phyloP scores from a whole-genome alignment of 2,329 filamentous ascomycete genomes.

The Westerdykella aurantiaca region DNA sequence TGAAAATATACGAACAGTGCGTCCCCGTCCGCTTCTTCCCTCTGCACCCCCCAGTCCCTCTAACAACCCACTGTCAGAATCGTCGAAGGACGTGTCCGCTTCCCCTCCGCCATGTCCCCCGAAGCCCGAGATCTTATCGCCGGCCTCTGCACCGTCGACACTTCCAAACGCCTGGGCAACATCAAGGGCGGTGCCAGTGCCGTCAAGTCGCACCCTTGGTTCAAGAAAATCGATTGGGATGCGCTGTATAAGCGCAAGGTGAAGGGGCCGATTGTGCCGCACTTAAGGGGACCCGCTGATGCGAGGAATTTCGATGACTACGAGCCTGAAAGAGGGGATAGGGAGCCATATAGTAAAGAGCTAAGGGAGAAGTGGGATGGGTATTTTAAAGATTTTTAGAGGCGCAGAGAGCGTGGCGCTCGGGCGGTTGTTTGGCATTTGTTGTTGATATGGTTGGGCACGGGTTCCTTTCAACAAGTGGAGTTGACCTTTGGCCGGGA shows the following conservation, averaged over 20 bases:
- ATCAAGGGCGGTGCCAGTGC: slow-evolving; percentile 65
- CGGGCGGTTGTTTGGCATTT: background rate
- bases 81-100: slow-evolving; percentile 69
- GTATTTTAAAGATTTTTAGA: slow-evolving; percentile 65
- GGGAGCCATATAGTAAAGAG: slow-evolving; percentile 63
- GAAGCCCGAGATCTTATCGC: slow-evolving; percentile 70
- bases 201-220: slow-evolving; percentile 74
- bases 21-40: slow-evolving; percentile 16
- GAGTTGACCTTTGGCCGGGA: no score
- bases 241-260: slow-evolving; percentile 59
- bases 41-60: background rate
- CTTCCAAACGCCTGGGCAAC: slow-evolving; percentile 71
- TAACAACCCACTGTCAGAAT: slow-evolving; percentile 49
- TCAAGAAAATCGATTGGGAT: slow-evolving; percentile 67
- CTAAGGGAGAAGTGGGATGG: slow-evolving; percentile 64
- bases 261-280: slow-evolving; percentile 69
- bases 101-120: slow-evolving; percentile 62
- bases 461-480: no score
- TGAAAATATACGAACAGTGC: slow-evolving; percentile 72
- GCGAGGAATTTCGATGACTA: slow-evolving; percentile 79
- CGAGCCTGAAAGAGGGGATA: slow-evolving; percentile 64
- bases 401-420: background rate
- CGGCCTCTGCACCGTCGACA: slow-evolving; percentile 71
- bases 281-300: slow-evolving; percentile 65
- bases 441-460: background rate